Base-by-base conservation (phyloP, 1,139 yeast genomes). In the Yamadazyma friedrichii region DNA sequence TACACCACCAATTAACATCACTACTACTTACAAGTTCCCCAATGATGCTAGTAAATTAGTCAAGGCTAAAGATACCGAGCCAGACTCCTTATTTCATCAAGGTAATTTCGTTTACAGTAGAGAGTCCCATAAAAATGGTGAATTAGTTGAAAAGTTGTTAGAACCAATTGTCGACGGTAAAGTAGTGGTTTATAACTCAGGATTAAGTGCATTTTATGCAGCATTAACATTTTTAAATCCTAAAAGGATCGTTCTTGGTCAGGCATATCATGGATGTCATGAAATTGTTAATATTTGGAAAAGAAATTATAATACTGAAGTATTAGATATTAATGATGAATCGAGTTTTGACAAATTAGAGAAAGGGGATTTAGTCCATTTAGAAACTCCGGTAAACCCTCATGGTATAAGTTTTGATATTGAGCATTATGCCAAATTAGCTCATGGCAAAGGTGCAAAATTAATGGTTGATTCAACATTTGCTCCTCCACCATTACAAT, bases 311-410 rank as follows among this genome's bases (percentile, higher is more conserved):
- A 84, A 83, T 1, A 57, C 83, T 40, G 70, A 82, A 48, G 67
- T 79, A 38, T 65, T 85, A 26, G 71, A 73, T 12, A 25, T 50
- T 11, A 33, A 41, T 2, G 52, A 51, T 30, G 74, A 70, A 5
- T 79, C 77, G 22, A 82, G 80, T 41, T 60, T 63, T 35, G 66
- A 62, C 17, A 65, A 76, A 24, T 66, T 84, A 42, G 65, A 74
- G 16, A 51, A 63, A 30, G 96, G 96, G 22, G 97, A 89, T 58
- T 63, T 89, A 31, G 74, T 89, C 31, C 95, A 88, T 57, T 57
- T 89, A 36, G 97, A 89, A 62, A 81, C 95, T 0, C 97, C 97
- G 3, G 80, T 88, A 43, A 91, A 91, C 59, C 97, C 97, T 15
- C 78, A 75, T 41, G 96, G 96, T 1, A 66, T 74, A 6, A 78